A percentile compares a stretch with the other conserved stretches of the same genome.
Evolutionary conservation across 805 yeast species (phyloP).

Genomic region (Candida anglica): DNA sequence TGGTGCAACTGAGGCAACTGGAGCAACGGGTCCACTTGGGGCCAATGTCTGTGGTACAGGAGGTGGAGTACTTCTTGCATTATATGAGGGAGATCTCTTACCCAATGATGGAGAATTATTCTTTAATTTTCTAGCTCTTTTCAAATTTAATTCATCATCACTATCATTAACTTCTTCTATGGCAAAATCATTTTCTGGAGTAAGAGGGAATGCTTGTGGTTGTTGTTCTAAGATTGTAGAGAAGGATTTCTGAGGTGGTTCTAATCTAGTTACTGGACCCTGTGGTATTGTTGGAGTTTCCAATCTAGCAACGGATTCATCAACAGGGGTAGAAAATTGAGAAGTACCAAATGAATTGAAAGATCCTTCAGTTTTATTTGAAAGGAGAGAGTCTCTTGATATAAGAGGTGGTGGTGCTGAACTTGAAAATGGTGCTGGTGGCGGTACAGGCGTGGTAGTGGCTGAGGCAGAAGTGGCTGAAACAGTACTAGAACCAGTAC

Average conservation of each 20-base stretch:
- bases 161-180: slow-evolving; percentile 40
- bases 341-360: slow-evolving; percentile 10
- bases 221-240: too few relatives aligned
- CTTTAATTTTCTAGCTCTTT: background rate
- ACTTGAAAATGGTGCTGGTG: background rate
- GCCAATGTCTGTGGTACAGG: background rate
- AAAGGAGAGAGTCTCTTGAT: slow-evolving; percentile 12
- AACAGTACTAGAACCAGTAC: background rate
- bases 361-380: slow-evolving; percentile 12
- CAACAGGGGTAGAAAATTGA: slow-evolving; percentile 7
- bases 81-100: too few relatives aligned
- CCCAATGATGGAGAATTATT: background rate
- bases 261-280: background rate
- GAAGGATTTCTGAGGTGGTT: too few relatives aligned
- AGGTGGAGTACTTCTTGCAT: background rate
- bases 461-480: background rate
- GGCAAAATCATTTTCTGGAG: slow-evolving; percentile 18
- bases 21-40: too few relatives aligned
- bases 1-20: too few relatives aligned
- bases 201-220: background rate
- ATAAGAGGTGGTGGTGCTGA: slow-evolving; percentile 4
- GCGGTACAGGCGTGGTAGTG: background rate
- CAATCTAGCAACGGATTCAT: slow-evolving; percentile 2
- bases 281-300: slow-evolving; percentile 1
- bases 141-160: slow-evolving; percentile 29